Percentiles rank a stretch among this genome's conserved stretches.
Evolutionary conservation across 2,329 filamentous ascomycete species (phyloP).

Genomic region (Sporothrix sp.): DNA sequence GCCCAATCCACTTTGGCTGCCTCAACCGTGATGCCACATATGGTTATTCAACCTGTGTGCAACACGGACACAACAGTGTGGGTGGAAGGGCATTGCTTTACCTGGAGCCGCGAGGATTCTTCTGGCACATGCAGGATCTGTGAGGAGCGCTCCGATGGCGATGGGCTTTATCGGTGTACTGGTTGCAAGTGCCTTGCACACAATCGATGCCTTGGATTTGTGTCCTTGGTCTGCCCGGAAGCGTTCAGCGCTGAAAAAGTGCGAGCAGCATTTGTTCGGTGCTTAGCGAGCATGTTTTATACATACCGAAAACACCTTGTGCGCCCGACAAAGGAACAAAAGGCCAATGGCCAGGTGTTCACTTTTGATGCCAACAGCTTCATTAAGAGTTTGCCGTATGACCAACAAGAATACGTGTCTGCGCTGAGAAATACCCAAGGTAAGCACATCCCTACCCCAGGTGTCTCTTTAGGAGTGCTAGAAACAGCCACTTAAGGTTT

Average conservation of each 20-base stretch:
- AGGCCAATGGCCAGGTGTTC: constrained; percentile 49
- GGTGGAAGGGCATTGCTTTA: constrained; percentile 77
- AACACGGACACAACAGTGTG: constrained; percentile 73
- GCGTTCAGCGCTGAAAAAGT: constrained; percentile 54
- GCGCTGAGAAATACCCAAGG: constrained; percentile 60
- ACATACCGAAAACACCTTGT: constrained; percentile 55
- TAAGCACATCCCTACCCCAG: constrained; percentile 27
- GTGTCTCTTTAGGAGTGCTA: not conserved
- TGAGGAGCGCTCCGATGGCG: constrained; percentile 60
- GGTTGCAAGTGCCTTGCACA: constrained; percentile 52
- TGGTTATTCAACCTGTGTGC: constrained; percentile 66
- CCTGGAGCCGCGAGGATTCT: constrained; percentile 50
- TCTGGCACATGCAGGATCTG: constrained; percentile 61
- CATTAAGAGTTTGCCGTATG: constrained; percentile 53
- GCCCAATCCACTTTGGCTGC: constrained; percentile 78
- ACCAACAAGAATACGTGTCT: constrained; percentile 53
- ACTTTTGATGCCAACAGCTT: constrained; percentile 58
- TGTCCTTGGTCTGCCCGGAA: constrained; percentile 53
- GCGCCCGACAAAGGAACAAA: constrained; percentile 51
- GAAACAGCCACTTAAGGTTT: not conserved
- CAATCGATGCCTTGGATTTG: constrained; percentile 50
- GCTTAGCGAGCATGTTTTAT: constrained; percentile 55
- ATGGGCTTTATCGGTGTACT: constrained; percentile 66
- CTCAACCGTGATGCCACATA: constrained; percentile 77
- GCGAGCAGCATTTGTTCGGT: constrained; percentile 54